Percentiles rank a stretch among this genome's conserved stretches.
These are phyloP conservation scores for Amanita rubescens DNA, from an alignment of 768 basidiomycete genomes.

Conservation along the genomic window DNA sequence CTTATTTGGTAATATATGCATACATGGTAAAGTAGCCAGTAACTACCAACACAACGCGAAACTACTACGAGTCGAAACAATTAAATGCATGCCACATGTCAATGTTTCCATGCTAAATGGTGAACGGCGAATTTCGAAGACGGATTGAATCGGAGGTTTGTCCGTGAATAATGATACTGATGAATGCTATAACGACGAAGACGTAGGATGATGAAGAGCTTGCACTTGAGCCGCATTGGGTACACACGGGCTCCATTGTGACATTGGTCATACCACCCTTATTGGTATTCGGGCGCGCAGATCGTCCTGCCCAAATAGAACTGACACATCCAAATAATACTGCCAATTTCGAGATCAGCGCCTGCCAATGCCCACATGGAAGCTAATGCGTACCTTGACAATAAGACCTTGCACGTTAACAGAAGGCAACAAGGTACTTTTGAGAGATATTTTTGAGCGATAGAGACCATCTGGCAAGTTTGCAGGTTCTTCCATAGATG, in stretches of 20 bases:
- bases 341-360: constrained; percentile 19
- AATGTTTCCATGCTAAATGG: too few relatives aligned
- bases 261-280: constrained; percentile 14
- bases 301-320: constrained; percentile 56
- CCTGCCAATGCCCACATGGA: constrained; percentile 2
- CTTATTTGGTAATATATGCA: constrained; percentile 1
- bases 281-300: constrained; percentile 57
- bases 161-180: constrained; percentile 2
- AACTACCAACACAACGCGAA: neutral
- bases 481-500: constrained; percentile 36
- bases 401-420: constrained; percentile 62
- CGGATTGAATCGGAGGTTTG: too few relatives aligned
- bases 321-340: constrained; percentile 72
- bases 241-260: neutral
- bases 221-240: too few relatives aligned
- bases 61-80: neutral
- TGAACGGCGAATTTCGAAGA: too few relatives aligned
- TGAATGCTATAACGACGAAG: too few relatives aligned
- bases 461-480: constrained; percentile 62
- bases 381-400: constrained; percentile 46
- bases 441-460: constrained; percentile 49
- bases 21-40: neutral
- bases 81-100: too few relatives aligned
- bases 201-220: too few relatives aligned
- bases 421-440: constrained; percentile 53